Base-by-base conservation (phyloP, 768 basidiomycete species). In the Boletus rubroflammeus region DNA sequence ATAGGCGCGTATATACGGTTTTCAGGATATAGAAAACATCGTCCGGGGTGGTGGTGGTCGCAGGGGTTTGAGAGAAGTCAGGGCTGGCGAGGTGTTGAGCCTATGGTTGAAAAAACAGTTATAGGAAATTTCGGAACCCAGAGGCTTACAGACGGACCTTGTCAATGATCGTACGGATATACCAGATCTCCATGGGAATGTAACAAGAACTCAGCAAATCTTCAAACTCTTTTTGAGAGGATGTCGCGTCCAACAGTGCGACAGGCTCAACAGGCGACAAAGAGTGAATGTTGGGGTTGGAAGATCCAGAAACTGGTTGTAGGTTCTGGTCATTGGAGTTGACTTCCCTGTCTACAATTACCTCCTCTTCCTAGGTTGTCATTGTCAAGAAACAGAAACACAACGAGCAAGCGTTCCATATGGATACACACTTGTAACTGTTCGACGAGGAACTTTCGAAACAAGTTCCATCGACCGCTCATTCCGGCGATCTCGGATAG, bases 1-100 rank as follows among this genome's bases (percentile, higher is more conserved):
- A 67, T 31, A 93, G 72, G 11, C 97, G 82, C 19, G 82, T 76
- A 5, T 94, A 76, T 3, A 95, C 86, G 7, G 84, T 78, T 70
- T 97, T 98, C 55, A 98, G 76, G 53, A 99, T 87, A 72, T 97
- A 99, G 73, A 98, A 99, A 2, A 88, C 89, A 61, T 98, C 97
- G 68, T 99, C 97, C 0, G 92, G 91, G 0, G 83, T 84, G 0
- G 90, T 93, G 0, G 88, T 90, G 2, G 77, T 81, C 11, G 79
- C 75, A 47, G 81, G 91, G 38, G 62, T 73, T 53, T 86, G 80
- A 2, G 85, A 78, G 7, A 78, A 66, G 64, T 98, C 93, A 3
- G 83, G 78, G 14, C 76, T 83, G 25, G 96, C 91, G 40, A 97
- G 76, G 25, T 86, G 84, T 64, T 96, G 93, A 2, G 96, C 96